phyloP scores from a whole-genome alignment of 2,329 filamentous ascomycete species.

The Paecilomyces sp. region DNA sequence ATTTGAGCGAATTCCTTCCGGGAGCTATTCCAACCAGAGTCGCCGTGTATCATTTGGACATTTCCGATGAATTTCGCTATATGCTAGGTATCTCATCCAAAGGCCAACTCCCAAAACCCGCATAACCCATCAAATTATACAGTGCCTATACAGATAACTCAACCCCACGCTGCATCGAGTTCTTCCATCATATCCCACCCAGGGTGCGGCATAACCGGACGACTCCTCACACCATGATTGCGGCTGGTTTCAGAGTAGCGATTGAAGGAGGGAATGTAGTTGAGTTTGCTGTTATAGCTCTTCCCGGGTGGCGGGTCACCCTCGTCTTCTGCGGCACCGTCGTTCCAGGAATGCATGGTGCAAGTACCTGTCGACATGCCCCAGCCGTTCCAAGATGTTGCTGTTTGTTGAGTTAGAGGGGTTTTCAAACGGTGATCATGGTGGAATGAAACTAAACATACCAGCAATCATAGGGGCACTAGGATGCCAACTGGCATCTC shows the following conservation, averaged over 20 bases:
- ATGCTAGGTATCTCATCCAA: not conserved
- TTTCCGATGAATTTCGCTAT: not conserved
- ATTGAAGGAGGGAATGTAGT: slow-evolving; percentile 40
- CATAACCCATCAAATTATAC: not conserved
- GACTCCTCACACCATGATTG: not conserved
- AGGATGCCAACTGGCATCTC: slow-evolving; percentile 89
- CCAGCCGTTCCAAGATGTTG: slow-evolving; percentile 76
- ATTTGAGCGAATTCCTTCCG: not conserved
- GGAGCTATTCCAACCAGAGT: not conserved
- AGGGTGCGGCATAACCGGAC: not conserved
- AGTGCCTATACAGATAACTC: not conserved
- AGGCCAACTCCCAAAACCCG: not conserved
- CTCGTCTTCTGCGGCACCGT: slow-evolving; percentile 57
- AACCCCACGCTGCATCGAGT: not conserved
- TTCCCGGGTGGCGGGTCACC: slow-evolving; percentile 52
- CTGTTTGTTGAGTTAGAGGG: slow-evolving; percentile 35
- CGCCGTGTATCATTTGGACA: not conserved
- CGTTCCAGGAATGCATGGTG: slow-evolving; percentile 71
- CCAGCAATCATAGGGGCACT: slow-evolving; percentile 69
- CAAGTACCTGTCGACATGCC: slow-evolving; percentile 67
- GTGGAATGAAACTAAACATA: slow-evolving; percentile 26
- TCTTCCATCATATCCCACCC: not conserved
- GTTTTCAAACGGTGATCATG: slow-evolving; percentile 3
- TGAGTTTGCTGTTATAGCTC: slow-evolving; percentile 55
- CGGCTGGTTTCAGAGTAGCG: slow-evolving; percentile 14